Evolutionary conservation across 2,329 filamentous ascomycete species (phyloP).

Genomic region (Fusarium succisae): DNA sequence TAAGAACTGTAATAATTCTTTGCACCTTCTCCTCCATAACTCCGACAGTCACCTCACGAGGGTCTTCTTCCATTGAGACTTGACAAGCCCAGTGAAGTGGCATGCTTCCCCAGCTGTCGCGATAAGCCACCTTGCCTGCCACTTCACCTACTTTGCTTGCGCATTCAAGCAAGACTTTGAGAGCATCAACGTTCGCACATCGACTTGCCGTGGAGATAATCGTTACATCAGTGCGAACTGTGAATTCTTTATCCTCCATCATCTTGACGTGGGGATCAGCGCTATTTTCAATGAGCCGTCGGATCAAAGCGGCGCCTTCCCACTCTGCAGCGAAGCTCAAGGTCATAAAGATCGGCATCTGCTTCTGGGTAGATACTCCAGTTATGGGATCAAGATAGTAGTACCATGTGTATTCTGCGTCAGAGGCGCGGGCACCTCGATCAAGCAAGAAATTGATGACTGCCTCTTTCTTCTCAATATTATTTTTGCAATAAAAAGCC

Average conservation of each 20-base stretch:
- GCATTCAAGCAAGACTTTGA: neutral
- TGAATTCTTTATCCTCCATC: neutral
- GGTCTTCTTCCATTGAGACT: neutral
- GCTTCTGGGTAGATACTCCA: no score
- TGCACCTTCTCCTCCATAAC: rapidly evolving
- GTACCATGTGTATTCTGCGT: no score
- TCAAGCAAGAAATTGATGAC: no score
- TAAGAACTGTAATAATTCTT: rapidly evolving
- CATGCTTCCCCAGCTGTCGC: neutral
- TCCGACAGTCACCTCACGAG: rapidly evolving
- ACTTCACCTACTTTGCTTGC: rapidly evolving
- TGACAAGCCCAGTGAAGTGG: neutral
- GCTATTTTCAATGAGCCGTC: neutral
- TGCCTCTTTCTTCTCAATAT: no score
- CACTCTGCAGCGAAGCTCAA: no score
- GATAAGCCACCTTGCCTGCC: neutral
- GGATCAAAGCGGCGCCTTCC: no score
- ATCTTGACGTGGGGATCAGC: neutral
- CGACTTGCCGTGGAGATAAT: neutral
- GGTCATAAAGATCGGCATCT: no score
- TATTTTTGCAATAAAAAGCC: no score
- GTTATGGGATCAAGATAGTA: no score
- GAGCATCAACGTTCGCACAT: neutral
- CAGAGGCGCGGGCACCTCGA: no score
- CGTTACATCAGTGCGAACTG: neutral